A percentile compares a stretch with the other conserved stretches of the same genome.
phyloP scores from a whole-genome alignment of 257 asterid species.

The Haberlea rhodopensis region DNA sequence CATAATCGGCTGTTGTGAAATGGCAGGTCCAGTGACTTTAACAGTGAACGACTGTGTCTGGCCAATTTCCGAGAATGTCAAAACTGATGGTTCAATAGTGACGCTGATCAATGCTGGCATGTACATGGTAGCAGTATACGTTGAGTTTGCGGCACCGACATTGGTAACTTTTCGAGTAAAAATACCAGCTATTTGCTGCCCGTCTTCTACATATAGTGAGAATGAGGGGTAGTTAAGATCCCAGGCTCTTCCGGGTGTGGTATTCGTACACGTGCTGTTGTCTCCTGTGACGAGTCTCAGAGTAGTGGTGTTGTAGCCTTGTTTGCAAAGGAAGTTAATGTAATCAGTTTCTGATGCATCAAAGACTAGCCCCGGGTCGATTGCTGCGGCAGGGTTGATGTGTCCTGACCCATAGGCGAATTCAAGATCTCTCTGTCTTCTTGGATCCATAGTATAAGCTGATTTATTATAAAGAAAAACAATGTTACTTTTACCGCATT shows the following conservation, averaged over 20 bases:
- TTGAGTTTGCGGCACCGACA: slow-evolving; percentile 28
- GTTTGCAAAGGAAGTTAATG: slow-evolving; percentile 36
- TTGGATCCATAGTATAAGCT: slow-evolving; percentile 34
- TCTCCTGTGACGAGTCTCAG: slow-evolving; percentile 29
- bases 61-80: slow-evolving; percentile 31
- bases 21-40: slow-evolving; percentile 32
- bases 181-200: slow-evolving; percentile 18
- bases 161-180: slow-evolving; percentile 36
- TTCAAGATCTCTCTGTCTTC: slow-evolving; percentile 22
- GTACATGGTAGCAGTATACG: slow-evolving; percentile 22
- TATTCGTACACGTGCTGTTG: slow-evolving; percentile 30
- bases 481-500: background rate
- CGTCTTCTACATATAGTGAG: slow-evolving; percentile 31
- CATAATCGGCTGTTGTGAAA: slow-evolving; percentile 34
- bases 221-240: slow-evolving; percentile 37
- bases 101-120: slow-evolving; percentile 10
- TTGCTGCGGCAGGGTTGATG: slow-evolving; percentile 31
- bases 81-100: slow-evolving; percentile 28
- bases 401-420: slow-evolving; percentile 33
- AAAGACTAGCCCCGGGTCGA: slow-evolving; percentile 35
- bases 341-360: slow-evolving; percentile 29
- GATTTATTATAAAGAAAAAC: background rate
- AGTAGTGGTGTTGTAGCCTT: slow-evolving; percentile 30
- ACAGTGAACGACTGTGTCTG: slow-evolving; percentile 34
- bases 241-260: slow-evolving; percentile 27